phyloP scores from a whole-genome alignment of 495 filamentous ascomycete genomes.

The Cercophora scortea region DNA sequence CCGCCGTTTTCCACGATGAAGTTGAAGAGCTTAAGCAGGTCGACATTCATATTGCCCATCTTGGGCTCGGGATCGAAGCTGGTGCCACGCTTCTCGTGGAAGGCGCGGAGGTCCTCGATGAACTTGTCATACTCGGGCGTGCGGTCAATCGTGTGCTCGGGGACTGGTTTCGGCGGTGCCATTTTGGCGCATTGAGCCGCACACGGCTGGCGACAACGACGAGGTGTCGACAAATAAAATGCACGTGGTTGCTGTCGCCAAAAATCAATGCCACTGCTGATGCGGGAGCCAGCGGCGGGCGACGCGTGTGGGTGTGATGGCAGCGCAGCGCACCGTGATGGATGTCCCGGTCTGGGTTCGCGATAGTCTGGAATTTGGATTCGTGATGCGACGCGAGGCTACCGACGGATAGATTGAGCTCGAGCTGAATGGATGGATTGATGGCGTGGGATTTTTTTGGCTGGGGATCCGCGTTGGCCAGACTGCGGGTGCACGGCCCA shows the following conservation, averaged over 20 bases:
- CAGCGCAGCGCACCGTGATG: background rate
- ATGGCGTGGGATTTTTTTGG: slow-evolving; percentile 9
- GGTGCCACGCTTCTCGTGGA: slow-evolving; percentile 67
- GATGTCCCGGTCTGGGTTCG: background rate
- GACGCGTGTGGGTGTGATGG: background rate
- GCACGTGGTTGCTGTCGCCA: background rate
- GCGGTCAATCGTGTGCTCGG: slow-evolving; percentile 35
- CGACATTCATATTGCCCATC: slow-evolving; percentile 61
- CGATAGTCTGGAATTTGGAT: slow-evolving; percentile 1
- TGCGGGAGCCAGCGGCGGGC: too few species aligned
- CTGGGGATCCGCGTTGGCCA: background rate
- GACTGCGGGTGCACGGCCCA: slow-evolving; percentile 6
- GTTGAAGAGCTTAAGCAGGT: slow-evolving; percentile 64
- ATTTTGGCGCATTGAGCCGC: slow-evolving; percentile 21
- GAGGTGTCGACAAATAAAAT: background rate
- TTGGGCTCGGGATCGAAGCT: slow-evolving; percentile 63
- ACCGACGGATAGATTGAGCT: background rate
- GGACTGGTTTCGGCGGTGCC: slow-evolving; percentile 25
- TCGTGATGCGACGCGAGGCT: slow-evolving; percentile 15
- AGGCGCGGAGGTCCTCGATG: slow-evolving; percentile 54
- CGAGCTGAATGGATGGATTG: background rate
- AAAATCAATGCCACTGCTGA: background rate
- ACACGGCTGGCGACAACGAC: slow-evolving; percentile 7
- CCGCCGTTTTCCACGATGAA: slow-evolving; percentile 62
- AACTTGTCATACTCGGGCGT: slow-evolving; percentile 63